phyloP scores from a whole-genome alignment of 2,329 filamentous ascomycete genomes.

The Davidsoniella australis region DNA sequence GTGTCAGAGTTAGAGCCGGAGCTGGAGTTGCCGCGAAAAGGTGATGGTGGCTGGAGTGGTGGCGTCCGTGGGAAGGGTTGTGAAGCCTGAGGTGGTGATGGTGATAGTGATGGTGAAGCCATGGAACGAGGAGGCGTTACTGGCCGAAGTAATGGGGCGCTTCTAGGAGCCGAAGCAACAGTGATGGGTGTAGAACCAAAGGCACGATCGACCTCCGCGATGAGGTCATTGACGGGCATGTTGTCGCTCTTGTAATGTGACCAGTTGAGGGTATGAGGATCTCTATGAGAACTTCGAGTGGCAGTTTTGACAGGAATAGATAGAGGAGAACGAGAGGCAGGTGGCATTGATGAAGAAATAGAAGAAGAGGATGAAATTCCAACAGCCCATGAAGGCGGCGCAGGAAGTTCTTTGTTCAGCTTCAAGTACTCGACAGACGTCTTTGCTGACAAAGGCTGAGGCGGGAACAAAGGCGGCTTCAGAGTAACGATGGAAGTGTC shows the following conservation, averaged over 20 bases:
- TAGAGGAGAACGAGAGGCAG: background rate
- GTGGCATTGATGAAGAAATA: background rate
- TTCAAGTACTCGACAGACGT: conserved; percentile 11
- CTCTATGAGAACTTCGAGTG: background rate
- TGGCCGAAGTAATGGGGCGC: conserved; percentile 8
- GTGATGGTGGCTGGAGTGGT: background rate
- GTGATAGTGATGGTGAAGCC: background rate
- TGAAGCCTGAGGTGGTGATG: background rate
- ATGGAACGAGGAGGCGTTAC: background rate
- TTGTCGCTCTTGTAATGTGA: background rate
- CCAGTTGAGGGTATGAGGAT: background rate
- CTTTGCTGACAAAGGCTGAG: conserved; percentile 10
- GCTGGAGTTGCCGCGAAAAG: background rate
- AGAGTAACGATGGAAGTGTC: conserved; percentile 1
- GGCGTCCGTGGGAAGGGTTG: conserved; percentile 5
- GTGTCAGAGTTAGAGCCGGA: background rate
- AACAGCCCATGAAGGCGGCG: background rate
- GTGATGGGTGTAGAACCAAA: background rate
- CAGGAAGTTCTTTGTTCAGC: background rate
- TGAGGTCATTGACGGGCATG: conserved; percentile 4
- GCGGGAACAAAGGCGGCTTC: conserved; percentile 1
- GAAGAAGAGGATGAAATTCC: background rate
- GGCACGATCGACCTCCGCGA: conserved; percentile 1
- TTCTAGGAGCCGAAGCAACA: conserved; percentile 5
- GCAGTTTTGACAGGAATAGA: background rate